phyloP scores from a whole-genome alignment of 208 protist genomes.

The Leishmania major region DNA sequence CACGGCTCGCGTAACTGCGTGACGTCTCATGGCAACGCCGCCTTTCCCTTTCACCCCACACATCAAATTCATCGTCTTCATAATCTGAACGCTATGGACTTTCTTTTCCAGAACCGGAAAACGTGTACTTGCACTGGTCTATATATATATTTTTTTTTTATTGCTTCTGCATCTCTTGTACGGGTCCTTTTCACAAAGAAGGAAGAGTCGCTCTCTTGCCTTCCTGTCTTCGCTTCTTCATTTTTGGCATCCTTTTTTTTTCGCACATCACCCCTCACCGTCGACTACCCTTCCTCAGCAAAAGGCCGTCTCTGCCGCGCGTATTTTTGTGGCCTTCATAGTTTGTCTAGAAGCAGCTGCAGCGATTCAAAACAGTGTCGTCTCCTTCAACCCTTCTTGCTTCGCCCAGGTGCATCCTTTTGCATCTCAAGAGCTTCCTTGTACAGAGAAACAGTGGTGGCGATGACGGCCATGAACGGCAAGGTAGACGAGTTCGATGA shows the following conservation, averaged over 20 bases:
- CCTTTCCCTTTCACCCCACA: background rate
- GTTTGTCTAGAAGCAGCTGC: background rate
- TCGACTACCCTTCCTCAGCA: background rate
- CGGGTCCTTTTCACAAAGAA: slow-evolving; percentile 4
- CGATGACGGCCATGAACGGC: slow-evolving; percentile 22
- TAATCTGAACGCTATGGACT: background rate
- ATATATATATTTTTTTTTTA: background rate
- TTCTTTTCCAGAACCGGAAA: background rate
- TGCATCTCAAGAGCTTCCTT: background rate
- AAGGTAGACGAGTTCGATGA: slow-evolving; percentile 87
- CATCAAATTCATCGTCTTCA: background rate
- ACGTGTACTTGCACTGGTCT: background rate
- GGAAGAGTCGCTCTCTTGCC: background rate
- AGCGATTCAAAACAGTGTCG: background rate
- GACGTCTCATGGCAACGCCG: background rate
- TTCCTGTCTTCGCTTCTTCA: background rate
- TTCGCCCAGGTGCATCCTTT: background rate
- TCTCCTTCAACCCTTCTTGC: background rate
- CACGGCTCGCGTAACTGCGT: background rate
- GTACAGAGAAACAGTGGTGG: background rate
- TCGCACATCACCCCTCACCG: background rate
- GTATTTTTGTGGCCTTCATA: background rate
- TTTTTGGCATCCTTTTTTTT: background rate
- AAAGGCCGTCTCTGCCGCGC: background rate
- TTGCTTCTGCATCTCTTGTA: background rate